Evolutionary conservation across 2,329 filamentous ascomycete genomes (phyloP).

Genomic region (Trichoderma brevicompactum): DNA sequence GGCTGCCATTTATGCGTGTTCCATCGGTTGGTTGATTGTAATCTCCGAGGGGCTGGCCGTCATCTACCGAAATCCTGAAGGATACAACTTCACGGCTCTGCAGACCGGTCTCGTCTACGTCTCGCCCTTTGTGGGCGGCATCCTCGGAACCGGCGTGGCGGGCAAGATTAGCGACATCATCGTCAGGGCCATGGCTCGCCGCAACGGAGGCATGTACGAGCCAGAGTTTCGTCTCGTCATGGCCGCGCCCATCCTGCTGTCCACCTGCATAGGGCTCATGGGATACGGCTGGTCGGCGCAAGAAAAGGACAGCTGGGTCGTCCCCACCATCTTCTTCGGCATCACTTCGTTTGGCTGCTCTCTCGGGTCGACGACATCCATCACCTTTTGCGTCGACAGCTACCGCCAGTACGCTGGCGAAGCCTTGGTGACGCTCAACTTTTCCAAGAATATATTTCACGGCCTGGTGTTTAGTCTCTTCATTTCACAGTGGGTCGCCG

Average conservation of each 20-base stretch:
- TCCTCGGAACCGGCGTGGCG: conserved; percentile 89
- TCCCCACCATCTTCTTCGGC: conserved; percentile 92
- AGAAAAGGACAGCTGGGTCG: conserved; percentile 78
- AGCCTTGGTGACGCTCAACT: conserved; percentile 91
- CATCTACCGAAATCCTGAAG: conserved; percentile 71
- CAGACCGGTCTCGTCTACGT: conserved; percentile 87
- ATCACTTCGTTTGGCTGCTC: conserved; percentile 91
- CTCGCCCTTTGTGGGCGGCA: conserved; percentile 84
- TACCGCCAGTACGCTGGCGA: conserved; percentile 94
- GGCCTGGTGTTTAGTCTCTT: conserved; percentile 89
- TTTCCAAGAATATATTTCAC: conserved; percentile 92
- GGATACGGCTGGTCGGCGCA: conserved; percentile 94
- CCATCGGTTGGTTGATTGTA: conserved; percentile 93
- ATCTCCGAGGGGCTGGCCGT: conserved; percentile 84
- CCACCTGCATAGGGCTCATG: conserved; percentile 85
- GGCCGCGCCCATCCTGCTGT: conserved; percentile 77
- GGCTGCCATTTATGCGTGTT: conserved; percentile 79
- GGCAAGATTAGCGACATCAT: conserved; percentile 86
- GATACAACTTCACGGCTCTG: conserved; percentile 81
- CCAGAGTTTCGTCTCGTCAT: conserved; percentile 92
- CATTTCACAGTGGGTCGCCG: conserved; percentile 80
- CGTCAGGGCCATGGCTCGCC: conserved; percentile 77
- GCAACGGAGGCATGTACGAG: conserved; percentile 93
- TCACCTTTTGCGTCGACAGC: conserved; percentile 92
- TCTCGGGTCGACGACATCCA: conserved; percentile 85